Percentiles rank a stretch among this genome's conserved stretches.
phyloP scores from a whole-genome alignment of 1,284 basidiomycete species.

The Boletellus deceptivus region DNA sequence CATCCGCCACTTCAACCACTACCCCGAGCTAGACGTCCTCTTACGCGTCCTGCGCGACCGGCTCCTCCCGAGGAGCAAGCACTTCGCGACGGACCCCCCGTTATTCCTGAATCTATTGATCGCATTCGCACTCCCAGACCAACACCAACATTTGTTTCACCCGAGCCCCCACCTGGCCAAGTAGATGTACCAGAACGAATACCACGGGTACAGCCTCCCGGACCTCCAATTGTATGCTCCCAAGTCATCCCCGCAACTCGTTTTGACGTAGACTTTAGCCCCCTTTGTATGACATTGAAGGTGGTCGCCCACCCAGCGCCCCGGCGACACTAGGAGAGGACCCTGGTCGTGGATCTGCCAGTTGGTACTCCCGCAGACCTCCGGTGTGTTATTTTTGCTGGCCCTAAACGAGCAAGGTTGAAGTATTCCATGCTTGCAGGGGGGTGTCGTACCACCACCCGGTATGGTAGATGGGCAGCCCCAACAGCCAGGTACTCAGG shows the following conservation, averaged over 20 bases:
- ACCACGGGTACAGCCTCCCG: slow-evolving; percentile 25
- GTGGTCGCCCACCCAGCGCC: slow-evolving; percentile 24
- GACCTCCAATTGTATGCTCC: slow-evolving; percentile 20
- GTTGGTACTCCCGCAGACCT: slow-evolving; percentile 26
- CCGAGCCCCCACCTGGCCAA: slow-evolving; percentile 14
- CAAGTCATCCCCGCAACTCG: background rate
- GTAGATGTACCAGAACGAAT: slow-evolving; percentile 17
- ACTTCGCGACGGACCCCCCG: slow-evolving; percentile 7
- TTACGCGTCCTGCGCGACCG: slow-evolving; percentile 1
- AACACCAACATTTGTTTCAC: background rate
- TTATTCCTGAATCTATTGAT: slow-evolving; percentile 7
- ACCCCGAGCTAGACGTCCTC: slow-evolving; percentile 8
- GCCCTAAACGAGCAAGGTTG: background rate
- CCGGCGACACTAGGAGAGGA: slow-evolving; percentile 17
- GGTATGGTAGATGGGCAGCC: slow-evolving; percentile 17
- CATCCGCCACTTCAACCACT: slow-evolving; percentile 15
- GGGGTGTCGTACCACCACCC: slow-evolving; percentile 26
- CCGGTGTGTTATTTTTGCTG: slow-evolving; percentile 14
- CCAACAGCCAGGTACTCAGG: slow-evolving; percentile 14
- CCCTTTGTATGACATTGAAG: slow-evolving; percentile 15
- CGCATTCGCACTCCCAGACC: slow-evolving; percentile 11
- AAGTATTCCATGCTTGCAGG: slow-evolving; percentile 15
- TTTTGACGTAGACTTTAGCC: slow-evolving; percentile 19
- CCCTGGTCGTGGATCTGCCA: slow-evolving; percentile 13
- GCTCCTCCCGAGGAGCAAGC: background rate